Evolutionary conservation across 2,329 filamentous ascomycete species (phyloP), one percentile per base, ranked within the genome.

Genomic region (Cercospora nicotianae): DNA sequence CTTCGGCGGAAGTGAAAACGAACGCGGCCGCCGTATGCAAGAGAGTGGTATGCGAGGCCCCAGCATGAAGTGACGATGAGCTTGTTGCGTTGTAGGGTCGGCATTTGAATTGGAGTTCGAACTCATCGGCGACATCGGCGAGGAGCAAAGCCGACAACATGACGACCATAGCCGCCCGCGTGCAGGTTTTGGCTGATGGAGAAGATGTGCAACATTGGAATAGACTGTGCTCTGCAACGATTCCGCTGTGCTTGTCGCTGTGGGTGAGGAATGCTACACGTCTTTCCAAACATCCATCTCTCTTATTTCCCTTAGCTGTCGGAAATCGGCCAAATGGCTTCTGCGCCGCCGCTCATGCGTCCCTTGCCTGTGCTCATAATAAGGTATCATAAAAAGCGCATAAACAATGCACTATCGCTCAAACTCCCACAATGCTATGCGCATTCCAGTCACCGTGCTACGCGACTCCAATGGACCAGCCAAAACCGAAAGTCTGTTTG

Each of bases 371-470:
- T 45, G 36, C 59, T 61, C 33, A 20, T 61, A 33, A 28, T 61
- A 45, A 61, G n/a, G 23, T 45, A 45, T 61, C 36, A 28, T 39
- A 45, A 61, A 26, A 61, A 61, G 33, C 8, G 59, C 31, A 45
- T 9, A 28, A 28, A 33, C 31, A 28, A 31, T 26, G 20, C 23
- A 9, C 59, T 28, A n/a, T 45, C 59, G 59, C 59, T 28, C 33
- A 61, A 61, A 45, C n/a, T 61, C 26, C 53, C 53, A 33, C 53
- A n/a, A 58, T 28, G 53, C 53, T 58, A 58, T 58, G 53, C 53
- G 53, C 16, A 13, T 31, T 30, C 30, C 53, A 51, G 20, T 28
- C 30, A 33, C 6, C 26, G 26, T 58, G 53, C 30, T 28, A 10
- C 53, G 26, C 23, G 20, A 31, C 30, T 58, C 30, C 26, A 58